Conservation (phyloP, 345 rosid species). For the Geranium rotundifolium region DNA sequence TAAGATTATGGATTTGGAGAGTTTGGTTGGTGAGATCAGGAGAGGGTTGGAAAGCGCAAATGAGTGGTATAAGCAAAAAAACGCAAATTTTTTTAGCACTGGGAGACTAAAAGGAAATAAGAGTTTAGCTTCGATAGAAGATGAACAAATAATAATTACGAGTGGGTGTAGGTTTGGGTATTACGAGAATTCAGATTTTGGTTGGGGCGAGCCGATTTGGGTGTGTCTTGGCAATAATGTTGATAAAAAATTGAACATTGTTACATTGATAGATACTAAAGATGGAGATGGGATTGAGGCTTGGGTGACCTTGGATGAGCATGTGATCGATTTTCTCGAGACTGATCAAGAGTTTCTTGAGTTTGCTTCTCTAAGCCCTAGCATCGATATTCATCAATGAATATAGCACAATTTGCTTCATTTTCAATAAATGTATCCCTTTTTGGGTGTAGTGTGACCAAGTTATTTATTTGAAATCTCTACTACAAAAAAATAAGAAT, state of each 20-base stretch:
- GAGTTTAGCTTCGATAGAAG: slow-evolving; percentile 9
- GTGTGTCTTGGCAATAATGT: neutral
- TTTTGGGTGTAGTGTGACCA: no score
- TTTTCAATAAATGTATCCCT: no score
- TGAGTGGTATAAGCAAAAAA: no score
- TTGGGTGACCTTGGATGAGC: no score
- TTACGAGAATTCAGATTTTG: slow-evolving; percentile 20
- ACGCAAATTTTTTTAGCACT: no score
- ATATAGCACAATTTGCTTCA: no score
- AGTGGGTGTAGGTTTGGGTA: slow-evolving; percentile 16
- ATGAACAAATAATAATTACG: slow-evolving; percentile 26
- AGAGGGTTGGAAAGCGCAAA: no score
- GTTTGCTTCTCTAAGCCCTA: slow-evolving; percentile 25
- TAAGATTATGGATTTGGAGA: neutral
- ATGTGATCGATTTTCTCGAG: slow-evolving; percentile 29
- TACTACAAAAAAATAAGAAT: no score
- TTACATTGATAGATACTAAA: slow-evolving; percentile 20
- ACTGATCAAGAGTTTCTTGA: slow-evolving; percentile 27
- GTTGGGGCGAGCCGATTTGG: slow-evolving; percentile 41
- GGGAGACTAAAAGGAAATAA: no score
- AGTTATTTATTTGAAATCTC: no score
- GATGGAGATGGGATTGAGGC: slow-evolving; percentile 36
- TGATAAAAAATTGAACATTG: slow-evolving; percentile 2
- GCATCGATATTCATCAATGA: slow-evolving; percentile 9
- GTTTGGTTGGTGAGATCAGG: neutral